phyloP scores from a whole-genome alignment of 345 rosid species.

The Syzygium grande region DNA sequence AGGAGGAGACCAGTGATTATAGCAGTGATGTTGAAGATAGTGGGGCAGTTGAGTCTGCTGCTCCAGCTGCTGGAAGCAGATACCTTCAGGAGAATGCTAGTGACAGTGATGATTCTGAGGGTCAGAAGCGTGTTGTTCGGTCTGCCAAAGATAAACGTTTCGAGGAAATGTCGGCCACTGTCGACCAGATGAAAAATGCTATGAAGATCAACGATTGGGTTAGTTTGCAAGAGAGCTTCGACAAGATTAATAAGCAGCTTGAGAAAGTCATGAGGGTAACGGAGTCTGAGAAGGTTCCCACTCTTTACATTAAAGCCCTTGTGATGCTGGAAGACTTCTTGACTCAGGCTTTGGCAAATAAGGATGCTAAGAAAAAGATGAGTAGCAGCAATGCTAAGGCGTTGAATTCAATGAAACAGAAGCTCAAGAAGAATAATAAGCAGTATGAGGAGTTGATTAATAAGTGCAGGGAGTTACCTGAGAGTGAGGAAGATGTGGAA shows the following conservation, averaged over 20 bases:
- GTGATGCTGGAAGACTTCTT: conserved; percentile 90
- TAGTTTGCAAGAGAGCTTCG: conserved; percentile 75
- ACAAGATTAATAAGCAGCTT: conserved; percentile 88
- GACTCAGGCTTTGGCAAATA: conserved; percentile 71
- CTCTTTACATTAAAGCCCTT: conserved; percentile 64
- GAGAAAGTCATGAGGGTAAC: conserved; percentile 87
- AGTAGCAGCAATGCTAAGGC: conserved; percentile 95
- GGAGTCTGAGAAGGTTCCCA: conserved; percentile 66
- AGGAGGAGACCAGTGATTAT: conserved; percentile 42
- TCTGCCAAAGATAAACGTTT: conserved; percentile 86
- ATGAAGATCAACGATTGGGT: conserved; percentile 98
- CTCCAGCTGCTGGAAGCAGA: conserved; percentile 23
- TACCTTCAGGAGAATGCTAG: conserved; percentile 49
- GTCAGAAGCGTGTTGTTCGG: conserved; percentile 63
- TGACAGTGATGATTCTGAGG: conserved; percentile 68
- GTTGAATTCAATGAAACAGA: conserved; percentile 92
- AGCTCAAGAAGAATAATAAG: conserved; percentile 82
- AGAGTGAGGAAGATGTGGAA: conserved; percentile 54
- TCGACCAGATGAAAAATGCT: conserved; percentile 87
- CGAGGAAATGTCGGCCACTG: conserved; percentile 69
- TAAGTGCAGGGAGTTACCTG: conserved; percentile 66
- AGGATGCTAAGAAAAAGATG: conserved; percentile 97
- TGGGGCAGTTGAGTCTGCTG: conserved; percentile 19
- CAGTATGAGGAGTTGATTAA: conserved; percentile 69
- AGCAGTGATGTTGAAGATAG: conserved; percentile 36